Evolutionary conservation across 2,329 filamentous ascomycete species (phyloP).

Genomic region (Cordyceps cateniannulata): DNA sequence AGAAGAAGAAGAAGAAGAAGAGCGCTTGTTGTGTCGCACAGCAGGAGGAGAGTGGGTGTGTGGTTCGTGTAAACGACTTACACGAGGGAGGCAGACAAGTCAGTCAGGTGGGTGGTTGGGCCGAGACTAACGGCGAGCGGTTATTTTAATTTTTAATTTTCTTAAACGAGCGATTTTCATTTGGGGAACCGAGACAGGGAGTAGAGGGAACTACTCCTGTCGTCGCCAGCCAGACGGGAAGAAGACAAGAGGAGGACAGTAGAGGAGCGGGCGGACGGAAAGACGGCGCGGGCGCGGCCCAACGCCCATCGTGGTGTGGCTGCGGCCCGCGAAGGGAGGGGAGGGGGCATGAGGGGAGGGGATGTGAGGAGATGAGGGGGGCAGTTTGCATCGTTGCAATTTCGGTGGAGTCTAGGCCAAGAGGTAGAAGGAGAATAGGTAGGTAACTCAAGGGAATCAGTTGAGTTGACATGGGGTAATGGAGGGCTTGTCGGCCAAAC

Average conservation of each 20-base stretch:
- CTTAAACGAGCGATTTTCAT: neutral
- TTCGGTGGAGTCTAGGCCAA: neutral
- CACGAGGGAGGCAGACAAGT: neutral
- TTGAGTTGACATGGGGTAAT: neutral
- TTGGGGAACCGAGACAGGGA: neutral
- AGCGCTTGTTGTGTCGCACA: neutral
- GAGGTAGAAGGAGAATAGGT: neutral
- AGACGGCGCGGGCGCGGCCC: neutral
- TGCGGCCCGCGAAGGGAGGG: neutral
- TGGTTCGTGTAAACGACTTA: neutral
- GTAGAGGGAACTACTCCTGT: too few relatives aligned
- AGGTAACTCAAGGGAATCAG: neutral
- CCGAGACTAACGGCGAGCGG: neutral
- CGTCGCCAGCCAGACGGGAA: neutral
- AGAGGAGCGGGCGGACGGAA: neutral
- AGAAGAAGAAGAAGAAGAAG: neutral
- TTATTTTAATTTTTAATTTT: neutral
- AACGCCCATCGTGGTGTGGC: conserved; percentile 7
- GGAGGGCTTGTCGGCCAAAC: neutral
- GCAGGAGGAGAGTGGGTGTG: neutral
- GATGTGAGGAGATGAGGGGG: neutral
- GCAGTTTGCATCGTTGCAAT: conserved; percentile 1
- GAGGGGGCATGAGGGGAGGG: neutral
- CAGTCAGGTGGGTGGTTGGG: neutral
- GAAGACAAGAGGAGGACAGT: neutral